Percentiles rank a stretch among this genome's conserved stretches.
These are phyloP conservation scores for Decorospora gaudefroyi DNA, from an alignment of 2,329 filamentous ascomycete genomes.

Conservation along the genomic window DNA sequence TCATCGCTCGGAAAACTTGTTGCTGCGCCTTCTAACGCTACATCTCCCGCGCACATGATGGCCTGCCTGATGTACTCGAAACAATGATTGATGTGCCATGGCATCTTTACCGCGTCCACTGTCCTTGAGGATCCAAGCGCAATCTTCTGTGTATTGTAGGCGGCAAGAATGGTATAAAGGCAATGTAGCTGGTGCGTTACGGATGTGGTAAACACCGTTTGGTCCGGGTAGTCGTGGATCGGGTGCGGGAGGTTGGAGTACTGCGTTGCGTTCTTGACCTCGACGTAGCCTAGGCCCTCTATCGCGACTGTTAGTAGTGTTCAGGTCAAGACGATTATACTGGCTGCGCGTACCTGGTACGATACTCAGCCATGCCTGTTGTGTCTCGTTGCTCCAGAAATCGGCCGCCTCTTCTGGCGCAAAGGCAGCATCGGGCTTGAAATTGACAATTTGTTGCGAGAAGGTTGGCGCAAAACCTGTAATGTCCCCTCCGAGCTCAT, in stretches of 20 bases:
- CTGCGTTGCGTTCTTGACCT: slow-evolving; percentile 27
- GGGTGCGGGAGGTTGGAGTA: slow-evolving; percentile 38
- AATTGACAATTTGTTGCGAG: slow-evolving; percentile 38
- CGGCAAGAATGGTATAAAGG: slow-evolving; percentile 40
- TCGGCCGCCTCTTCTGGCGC: slow-evolving; percentile 35
- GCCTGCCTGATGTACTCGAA: slow-evolving; percentile 44
- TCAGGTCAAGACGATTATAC: not conserved
- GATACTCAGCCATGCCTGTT: slow-evolving; percentile 39
- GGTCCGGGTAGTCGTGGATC: slow-evolving; percentile 40
- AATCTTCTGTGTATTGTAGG: slow-evolving; percentile 38
- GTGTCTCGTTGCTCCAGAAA: slow-evolving; percentile 40
- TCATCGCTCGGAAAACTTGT: slow-evolving; percentile 37
- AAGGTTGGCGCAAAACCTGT: slow-evolving; percentile 44
- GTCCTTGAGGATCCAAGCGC: slow-evolving; percentile 12
- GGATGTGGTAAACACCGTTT: slow-evolving; percentile 40
- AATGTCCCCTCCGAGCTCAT: slow-evolving; percentile 38
- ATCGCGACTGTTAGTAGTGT: slow-evolving; percentile 2
- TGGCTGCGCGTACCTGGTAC: slow-evolving; percentile 32
- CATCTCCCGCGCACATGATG: slow-evolving; percentile 43
- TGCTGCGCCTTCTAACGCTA: slow-evolving; percentile 41
- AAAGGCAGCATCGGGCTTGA: slow-evolving; percentile 32
- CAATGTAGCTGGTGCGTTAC: slow-evolving; percentile 45
- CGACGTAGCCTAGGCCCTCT: slow-evolving; percentile 42
- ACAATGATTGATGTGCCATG: slow-evolving; percentile 45
- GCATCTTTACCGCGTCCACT: slow-evolving; percentile 31